phyloP scores from a whole-genome alignment of 495 filamentous ascomycete genomes.

The Durotheca rogersii region DNA sequence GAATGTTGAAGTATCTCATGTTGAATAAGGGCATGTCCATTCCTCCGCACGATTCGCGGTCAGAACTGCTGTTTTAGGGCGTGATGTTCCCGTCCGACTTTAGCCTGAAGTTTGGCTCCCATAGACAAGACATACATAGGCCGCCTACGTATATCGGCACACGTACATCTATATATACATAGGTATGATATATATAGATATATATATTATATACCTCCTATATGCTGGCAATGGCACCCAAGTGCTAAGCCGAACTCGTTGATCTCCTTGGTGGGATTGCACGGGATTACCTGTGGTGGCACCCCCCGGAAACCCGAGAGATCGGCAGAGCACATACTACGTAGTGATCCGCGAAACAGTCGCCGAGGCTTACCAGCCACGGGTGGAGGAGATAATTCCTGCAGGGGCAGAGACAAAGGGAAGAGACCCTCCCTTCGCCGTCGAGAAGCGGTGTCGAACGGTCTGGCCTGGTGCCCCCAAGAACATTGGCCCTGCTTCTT shows the following conservation, averaged over 20 bases:
- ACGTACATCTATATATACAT: neutral
- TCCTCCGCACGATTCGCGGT: constrained; percentile 16
- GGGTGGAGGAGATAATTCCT: too few relatives aligned
- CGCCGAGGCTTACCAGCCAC: too few relatives aligned
- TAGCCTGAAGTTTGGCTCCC: constrained; percentile 24
- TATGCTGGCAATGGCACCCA: too few relatives aligned
- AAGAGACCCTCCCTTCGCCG: too few relatives aligned
- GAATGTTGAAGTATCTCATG: constrained; percentile 25
- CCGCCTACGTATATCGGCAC: neutral
- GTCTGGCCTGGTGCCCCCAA: neutral
- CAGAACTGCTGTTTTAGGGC: constrained; percentile 17
- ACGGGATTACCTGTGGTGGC: constrained; percentile 2
- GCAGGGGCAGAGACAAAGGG: too few relatives aligned
- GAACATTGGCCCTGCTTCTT: constrained; percentile 1
- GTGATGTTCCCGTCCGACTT: constrained; percentile 4
- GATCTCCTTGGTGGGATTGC: constrained; percentile 8
- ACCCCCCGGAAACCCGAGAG: constrained; percentile 18
- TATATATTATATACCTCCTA: neutral
- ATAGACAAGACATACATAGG: constrained; percentile 10
- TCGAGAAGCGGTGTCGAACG: too few relatives aligned
- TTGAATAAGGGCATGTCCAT: constrained; percentile 8
- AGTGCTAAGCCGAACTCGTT: constrained; percentile 10
- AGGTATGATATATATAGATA: constrained; percentile 2
- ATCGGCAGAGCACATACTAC: too few relatives aligned
- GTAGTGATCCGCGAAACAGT: too few relatives aligned